Base-by-base conservation (phyloP, 2,329 filamentous ascomycete species). In the Sporothrix phasma region DNA sequence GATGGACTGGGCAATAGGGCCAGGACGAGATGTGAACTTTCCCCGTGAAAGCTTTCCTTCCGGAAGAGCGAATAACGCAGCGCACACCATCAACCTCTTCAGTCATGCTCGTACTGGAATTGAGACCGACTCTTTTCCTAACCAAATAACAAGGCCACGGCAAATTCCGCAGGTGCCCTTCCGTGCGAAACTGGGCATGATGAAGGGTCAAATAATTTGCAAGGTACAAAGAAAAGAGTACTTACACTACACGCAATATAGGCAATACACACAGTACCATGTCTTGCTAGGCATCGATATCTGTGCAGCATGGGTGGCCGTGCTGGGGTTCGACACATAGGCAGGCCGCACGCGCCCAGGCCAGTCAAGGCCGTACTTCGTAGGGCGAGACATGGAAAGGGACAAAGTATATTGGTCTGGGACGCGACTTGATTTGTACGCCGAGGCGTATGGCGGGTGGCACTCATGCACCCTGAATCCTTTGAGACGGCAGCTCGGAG, bases 111-210 rank as follows among this genome's bases (percentile, higher is more conserved):
- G 19, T 37, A 10, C 10, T 37, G n/a, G n/a, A n/a, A 22, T 63
- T 22, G 29, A 22, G 19, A 11, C 41, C 51, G 11, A 29, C 24
- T 37, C 19, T 31, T 43, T 49, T 45, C 17, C 29, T 8, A 43
- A 43, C n/a, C 43, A 29, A 49, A 53, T 63, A 58, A 63, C 62
- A 63, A 59, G 51, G 51, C 31, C 62, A 58, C 53, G 29, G 62
- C 62, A 63, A 39, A 39, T 58, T 51, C 41, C 62, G 22, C 49
- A n/a, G 29, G 5, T 41, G 8, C 8, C 60, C 59, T 22, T 24
- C 41, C 54, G 34, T 26, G 37, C 22, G 22, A 19, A 43, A 43
- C 31, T 24, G n/a, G 51, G 19, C 34, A 37, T 26, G 37, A 58
- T 43, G 22, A 43, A 13, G 24, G 8, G 22, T 11, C 29, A 43